A percentile compares a stretch with the other conserved stretches of the same genome.
phyloP scores from a whole-genome alignment of 2,329 filamentous ascomycete genomes.

The Chaetomiaceae sp. region DNA sequence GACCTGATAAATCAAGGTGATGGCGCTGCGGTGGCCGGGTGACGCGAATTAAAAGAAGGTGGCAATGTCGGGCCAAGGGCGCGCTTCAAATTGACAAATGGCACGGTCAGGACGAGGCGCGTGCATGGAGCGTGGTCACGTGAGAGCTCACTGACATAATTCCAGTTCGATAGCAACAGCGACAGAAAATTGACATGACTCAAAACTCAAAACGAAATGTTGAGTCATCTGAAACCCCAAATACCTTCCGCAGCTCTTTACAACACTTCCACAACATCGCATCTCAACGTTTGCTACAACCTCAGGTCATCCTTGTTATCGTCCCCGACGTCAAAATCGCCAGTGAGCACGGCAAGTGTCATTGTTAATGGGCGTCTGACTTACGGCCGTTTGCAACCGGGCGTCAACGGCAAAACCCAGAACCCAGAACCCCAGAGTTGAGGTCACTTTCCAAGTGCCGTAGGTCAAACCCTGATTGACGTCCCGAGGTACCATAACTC shows the following conservation, averaged over 20 bases:
- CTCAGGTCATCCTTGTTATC: neutral
- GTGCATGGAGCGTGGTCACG: slow-evolving; percentile 19
- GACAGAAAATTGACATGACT: too few relatives aligned
- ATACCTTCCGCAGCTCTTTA: neutral
- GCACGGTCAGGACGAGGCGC: slow-evolving; percentile 8
- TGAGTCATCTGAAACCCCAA: too few relatives aligned
- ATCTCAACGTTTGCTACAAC: neutral
- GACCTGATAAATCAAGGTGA: neutral
- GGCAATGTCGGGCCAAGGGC: slow-evolving; percentile 19
- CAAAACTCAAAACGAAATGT: too few relatives aligned
- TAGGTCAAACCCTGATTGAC: neutral
- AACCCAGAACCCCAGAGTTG: neutral
- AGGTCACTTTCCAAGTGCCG: neutral
- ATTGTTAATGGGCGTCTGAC: neutral
- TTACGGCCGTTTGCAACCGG: neutral
- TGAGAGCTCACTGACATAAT: too few relatives aligned
- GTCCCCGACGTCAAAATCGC: neutral
- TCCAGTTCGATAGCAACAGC: too few relatives aligned
- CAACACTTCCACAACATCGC: neutral
- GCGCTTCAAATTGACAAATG: slow-evolving; percentile 2
- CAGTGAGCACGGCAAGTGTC: neutral
- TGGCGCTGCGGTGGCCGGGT: neutral
- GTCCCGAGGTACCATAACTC: neutral
- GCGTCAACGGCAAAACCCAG: neutral
- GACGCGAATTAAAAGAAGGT: neutral